Conservation (phyloP, 1,284 basidiomycete genomes). For the Trichosporon sp. region DNA sequence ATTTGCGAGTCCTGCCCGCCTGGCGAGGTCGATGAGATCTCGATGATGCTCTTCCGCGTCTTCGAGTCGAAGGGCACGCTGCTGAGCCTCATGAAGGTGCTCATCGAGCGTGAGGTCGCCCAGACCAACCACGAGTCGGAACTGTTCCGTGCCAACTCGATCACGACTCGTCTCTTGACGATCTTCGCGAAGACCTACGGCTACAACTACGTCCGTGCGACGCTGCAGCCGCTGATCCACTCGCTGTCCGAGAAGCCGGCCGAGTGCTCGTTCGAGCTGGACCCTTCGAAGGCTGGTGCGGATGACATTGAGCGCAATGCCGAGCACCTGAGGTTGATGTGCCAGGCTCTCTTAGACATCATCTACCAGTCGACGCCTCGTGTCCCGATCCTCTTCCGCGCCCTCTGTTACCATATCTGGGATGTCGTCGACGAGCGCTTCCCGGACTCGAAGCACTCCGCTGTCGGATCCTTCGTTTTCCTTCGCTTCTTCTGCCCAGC, state of each 20-base stretch:
- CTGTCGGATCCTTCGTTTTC: slow-evolving; percentile 86
- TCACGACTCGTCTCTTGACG: slow-evolving; percentile 74
- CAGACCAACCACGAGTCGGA: slow-evolving; percentile 68
- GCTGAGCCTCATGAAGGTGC: slow-evolving; percentile 67
- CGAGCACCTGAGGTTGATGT: slow-evolving; percentile 65
- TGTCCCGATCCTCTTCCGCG: slow-evolving; percentile 76
- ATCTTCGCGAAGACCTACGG: slow-evolving; percentile 79
- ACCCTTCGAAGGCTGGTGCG: slow-evolving; percentile 58
- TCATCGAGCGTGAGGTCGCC: slow-evolving; percentile 77
- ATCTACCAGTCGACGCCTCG: slow-evolving; percentile 65
- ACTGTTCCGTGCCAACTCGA: slow-evolving; percentile 79
- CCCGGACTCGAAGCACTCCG: slow-evolving; percentile 77
- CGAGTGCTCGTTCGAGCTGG: slow-evolving; percentile 71
- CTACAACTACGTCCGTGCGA: slow-evolving; percentile 74
- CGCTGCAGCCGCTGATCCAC: slow-evolving; percentile 69
- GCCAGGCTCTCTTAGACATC: slow-evolving; percentile 68
- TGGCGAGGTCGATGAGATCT: slow-evolving; percentile 72
- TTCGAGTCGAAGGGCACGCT: slow-evolving; percentile 69
- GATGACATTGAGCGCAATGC: slow-evolving; percentile 66
- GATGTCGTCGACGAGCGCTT: slow-evolving; percentile 71
- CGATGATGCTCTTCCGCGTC: slow-evolving; percentile 70
- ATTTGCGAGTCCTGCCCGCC: slow-evolving; percentile 79
- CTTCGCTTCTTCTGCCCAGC: slow-evolving; percentile 69
- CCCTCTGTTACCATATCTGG: slow-evolving; percentile 78
- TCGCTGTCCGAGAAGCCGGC: slow-evolving; percentile 65